Percentiles rank a stretch among this genome's conserved stretches.
phyloP scores from a whole-genome alignment of 2,329 filamentous ascomycete genomes.

The Ciborinia camelliae region DNA sequence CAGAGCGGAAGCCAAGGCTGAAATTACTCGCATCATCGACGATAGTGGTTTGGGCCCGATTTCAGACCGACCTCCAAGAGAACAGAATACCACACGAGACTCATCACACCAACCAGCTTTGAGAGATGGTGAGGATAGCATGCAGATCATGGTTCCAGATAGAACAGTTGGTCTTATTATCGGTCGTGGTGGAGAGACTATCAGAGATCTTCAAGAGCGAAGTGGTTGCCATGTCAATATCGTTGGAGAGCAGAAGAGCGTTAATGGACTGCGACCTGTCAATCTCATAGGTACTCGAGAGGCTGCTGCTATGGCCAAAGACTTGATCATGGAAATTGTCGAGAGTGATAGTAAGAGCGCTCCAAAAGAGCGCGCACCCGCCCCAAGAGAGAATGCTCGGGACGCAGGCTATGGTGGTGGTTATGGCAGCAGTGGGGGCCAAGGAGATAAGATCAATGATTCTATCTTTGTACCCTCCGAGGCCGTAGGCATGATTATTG shows the following conservation, averaged over 20 bases:
- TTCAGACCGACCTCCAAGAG: slow-evolving; percentile 39
- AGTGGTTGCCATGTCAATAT: slow-evolving; percentile 97
- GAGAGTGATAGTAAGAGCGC: slow-evolving; percentile 73
- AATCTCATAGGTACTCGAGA: slow-evolving; percentile 80
- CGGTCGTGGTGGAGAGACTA: slow-evolving; percentile 89
- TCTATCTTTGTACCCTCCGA: slow-evolving; percentile 84
- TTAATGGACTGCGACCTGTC: slow-evolving; percentile 84
- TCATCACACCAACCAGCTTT: slow-evolving; percentile 47
- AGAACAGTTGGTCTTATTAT: slow-evolving; percentile 91
- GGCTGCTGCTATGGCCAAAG: slow-evolving; percentile 74
- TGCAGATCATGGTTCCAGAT: slow-evolving; percentile 93
- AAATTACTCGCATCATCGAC: slow-evolving; percentile 84
- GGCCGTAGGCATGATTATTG: slow-evolving; percentile 94
- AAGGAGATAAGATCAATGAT: slow-evolving; percentile 71
- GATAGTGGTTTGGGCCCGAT: slow-evolving; percentile 64
- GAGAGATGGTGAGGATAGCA: slow-evolving; percentile 77
- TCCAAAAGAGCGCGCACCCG: slow-evolving; percentile 36
- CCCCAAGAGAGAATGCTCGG: slow-evolving; percentile 46
- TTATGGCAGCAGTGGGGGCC: slow-evolving; percentile 42
- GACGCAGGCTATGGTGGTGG: slow-evolving; percentile 43
- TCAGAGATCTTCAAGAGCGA: slow-evolving; percentile 84
- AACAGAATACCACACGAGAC: slow-evolving; percentile 31
- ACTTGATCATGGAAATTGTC: slow-evolving; percentile 89
- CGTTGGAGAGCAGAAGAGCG: slow-evolving; percentile 86
- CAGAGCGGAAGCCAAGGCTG: slow-evolving; percentile 73